These are phyloP conservation scores for Ustilago hordei DNA, from an alignment of 1,284 basidiomycete genomes.

Conservation along the genomic window DNA sequence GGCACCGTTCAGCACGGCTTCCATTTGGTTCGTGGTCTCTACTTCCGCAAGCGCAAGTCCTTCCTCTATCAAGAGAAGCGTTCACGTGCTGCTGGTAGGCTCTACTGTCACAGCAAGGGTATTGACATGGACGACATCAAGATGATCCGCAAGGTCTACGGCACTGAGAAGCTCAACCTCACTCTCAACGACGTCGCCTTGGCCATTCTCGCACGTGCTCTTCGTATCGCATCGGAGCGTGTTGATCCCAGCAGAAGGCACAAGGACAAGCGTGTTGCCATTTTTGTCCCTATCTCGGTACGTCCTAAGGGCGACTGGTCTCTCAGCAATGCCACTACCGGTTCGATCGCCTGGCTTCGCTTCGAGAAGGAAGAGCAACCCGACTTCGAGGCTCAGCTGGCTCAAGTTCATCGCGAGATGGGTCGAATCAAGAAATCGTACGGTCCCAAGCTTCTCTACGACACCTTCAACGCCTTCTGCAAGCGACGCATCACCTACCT, in stretches of 20 bases:
- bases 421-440: conserved; percentile 62
- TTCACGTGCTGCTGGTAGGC: conserved; percentile 44
- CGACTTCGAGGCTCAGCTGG: conserved; percentile 55
- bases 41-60: conserved; percentile 62
- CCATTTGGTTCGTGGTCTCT: conserved; percentile 64
- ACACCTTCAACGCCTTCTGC: conserved; percentile 50
- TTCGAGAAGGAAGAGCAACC: conserved; percentile 57
- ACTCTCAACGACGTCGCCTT: conserved; percentile 68
- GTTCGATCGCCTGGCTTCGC: conserved; percentile 65
- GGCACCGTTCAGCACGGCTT: conserved; percentile 61
- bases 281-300: conserved; percentile 67
- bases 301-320: conserved; percentile 66
- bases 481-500: conserved; percentile 57
- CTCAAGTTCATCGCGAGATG: conserved; percentile 67
- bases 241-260: conserved; percentile 43
- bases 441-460: conserved; percentile 63
- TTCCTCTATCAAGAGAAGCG: conserved; percentile 59
- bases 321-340: conserved; percentile 66
- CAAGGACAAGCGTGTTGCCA: conserved; percentile 65
- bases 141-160: conserved; percentile 65
- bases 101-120: conserved; percentile 66
- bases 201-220: conserved; percentile 64
- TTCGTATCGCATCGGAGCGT: conserved; percentile 62
- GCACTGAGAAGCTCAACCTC: conserved; percentile 54
- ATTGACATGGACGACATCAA: conserved; percentile 67